Percentiles rank a stretch among this genome's conserved stretches.
Evolutionary conservation across 495 filamentous ascomycete species (phyloP).

Genomic region (Sordaria brevicollis): DNA sequence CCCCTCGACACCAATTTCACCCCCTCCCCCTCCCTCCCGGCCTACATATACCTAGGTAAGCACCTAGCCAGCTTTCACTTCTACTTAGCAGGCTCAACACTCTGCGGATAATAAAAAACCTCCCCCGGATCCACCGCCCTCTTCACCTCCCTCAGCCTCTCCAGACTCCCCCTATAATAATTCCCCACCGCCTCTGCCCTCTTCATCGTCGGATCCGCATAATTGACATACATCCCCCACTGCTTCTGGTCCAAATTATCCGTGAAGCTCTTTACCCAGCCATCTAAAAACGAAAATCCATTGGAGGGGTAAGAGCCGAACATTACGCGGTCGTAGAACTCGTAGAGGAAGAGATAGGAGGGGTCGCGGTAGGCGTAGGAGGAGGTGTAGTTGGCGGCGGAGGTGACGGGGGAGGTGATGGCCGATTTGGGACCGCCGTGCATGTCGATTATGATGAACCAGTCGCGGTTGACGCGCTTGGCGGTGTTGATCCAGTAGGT

Average conservation of each 20-base stretch:
- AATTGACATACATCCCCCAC: slow-evolving; percentile 40
- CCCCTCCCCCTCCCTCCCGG: background rate
- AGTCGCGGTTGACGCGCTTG: slow-evolving; percentile 23
- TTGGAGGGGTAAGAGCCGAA: slow-evolving; percentile 20
- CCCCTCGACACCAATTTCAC: no score
- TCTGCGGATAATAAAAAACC: slow-evolving; percentile 54
- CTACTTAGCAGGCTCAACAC: slow-evolving; percentile 30
- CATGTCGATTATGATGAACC: slow-evolving; percentile 36
- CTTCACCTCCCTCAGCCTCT: slow-evolving; percentile 44
- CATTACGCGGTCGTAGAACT: slow-evolving; percentile 27
- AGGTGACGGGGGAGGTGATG: slow-evolving; percentile 21
- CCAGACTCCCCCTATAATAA: slow-evolving; percentile 47
- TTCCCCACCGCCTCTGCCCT: slow-evolving; percentile 25
- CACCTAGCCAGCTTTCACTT: background rate
- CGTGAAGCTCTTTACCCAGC: slow-evolving; percentile 29
- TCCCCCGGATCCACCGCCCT: slow-evolving; percentile 44
- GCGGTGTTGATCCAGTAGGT: slow-evolving; percentile 32
- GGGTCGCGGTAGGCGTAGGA: slow-evolving; percentile 28
- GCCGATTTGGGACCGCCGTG: slow-evolving; percentile 35
- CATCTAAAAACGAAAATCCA: slow-evolving; percentile 27
- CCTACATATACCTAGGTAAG: background rate
- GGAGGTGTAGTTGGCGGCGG: slow-evolving; percentile 15
- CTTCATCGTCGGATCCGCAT: slow-evolving; percentile 30
- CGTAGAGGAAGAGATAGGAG: slow-evolving; percentile 28
- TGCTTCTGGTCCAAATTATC: slow-evolving; percentile 16